Evolutionary conservation across 2,329 filamentous ascomycete genomes (phyloP).

Genomic region (Ophiosphaerella herpotricha): DNA sequence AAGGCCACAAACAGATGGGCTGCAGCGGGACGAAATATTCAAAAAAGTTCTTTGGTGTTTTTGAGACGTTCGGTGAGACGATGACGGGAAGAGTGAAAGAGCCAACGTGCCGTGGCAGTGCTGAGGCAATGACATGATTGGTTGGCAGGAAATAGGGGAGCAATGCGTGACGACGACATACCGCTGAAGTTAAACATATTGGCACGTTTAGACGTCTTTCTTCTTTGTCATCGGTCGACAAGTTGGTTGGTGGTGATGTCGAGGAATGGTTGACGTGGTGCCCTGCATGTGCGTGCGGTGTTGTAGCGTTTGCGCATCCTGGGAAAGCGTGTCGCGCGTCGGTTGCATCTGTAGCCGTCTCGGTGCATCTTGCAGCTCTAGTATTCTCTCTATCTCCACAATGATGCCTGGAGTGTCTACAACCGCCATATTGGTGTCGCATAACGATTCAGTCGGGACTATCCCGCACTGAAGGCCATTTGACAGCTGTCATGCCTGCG

Average conservation of each 20-base stretch:
- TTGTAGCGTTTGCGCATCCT: constrained; percentile 10
- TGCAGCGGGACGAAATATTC: not conserved
- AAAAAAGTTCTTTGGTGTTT: not conserved
- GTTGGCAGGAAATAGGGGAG: constrained; percentile 2
- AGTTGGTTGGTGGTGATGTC: constrained; percentile 3
- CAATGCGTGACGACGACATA: constrained; percentile 24
- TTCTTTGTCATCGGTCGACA: constrained; percentile 2
- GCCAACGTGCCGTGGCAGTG: not conserved
- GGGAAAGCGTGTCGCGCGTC: constrained; percentile 6
- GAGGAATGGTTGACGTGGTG: constrained; percentile 3
- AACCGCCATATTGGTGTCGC: not conserved
- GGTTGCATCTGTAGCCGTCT: constrained; percentile 3
- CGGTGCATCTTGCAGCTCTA: constrained; percentile 17
- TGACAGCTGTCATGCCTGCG: constrained; percentile 8
- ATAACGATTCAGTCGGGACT: not conserved
- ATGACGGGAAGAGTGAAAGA: not conserved
- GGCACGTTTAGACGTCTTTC: constrained; percentile 3
- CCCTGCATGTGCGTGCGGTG: not conserved
- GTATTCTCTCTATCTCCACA: constrained; percentile 7
- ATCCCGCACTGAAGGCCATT: not conserved
- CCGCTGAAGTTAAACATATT: constrained; percentile 46
- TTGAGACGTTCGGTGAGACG: not conserved
- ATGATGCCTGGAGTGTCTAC: not conserved
- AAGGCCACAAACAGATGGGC: not conserved
- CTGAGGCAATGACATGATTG: constrained; percentile 2